Percentiles rank a stretch among this genome's conserved stretches.
phyloP scores from a whole-genome alignment of 2,329 filamentous ascomycete species.

The Penicillium sp. region DNA sequence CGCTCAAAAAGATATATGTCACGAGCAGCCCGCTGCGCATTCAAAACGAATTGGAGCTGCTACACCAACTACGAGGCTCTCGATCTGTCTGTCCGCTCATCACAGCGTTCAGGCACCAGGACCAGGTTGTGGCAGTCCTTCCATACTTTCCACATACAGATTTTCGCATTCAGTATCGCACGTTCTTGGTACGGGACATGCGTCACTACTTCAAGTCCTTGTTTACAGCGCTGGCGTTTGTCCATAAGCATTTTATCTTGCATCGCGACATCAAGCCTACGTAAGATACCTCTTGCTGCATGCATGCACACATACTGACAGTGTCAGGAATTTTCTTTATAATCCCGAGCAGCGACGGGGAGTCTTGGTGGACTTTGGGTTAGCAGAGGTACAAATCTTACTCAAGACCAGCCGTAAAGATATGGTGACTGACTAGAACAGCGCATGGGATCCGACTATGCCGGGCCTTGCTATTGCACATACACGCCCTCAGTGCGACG shows the following conservation, averaged over 20 bases:
- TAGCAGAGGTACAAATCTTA: slow-evolving; percentile 63
- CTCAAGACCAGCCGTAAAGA: background rate
- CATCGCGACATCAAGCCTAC: slow-evolving; percentile 97
- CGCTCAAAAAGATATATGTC: slow-evolving; percentile 99
- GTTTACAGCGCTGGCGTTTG: slow-evolving; percentile 77
- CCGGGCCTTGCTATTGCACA: slow-evolving; percentile 68
- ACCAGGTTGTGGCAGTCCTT: slow-evolving; percentile 91
- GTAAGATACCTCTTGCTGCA: slow-evolving; percentile 22
- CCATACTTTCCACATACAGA: slow-evolving; percentile 95
- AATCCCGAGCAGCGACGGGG: slow-evolving; percentile 71
- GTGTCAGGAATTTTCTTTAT: slow-evolving; percentile 77
- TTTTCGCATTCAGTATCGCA: slow-evolving; percentile 85
- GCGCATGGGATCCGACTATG: slow-evolving; percentile 54
- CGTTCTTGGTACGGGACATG: slow-evolving; percentile 82
- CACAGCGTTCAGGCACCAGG: slow-evolving; percentile 89
- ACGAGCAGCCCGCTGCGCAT: slow-evolving; percentile 92
- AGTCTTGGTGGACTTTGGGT: slow-evolving; percentile 97
- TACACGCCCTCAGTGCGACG: slow-evolving; percentile 61
- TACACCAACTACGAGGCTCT: slow-evolving; percentile 80
- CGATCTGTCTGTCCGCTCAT: slow-evolving; percentile 89
- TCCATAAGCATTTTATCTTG: slow-evolving; percentile 79
- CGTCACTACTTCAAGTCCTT: slow-evolving; percentile 84
- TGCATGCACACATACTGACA: background rate
- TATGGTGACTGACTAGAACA: slow-evolving; percentile 11
- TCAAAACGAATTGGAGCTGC: slow-evolving; percentile 89